A percentile compares a stretch with the other conserved stretches of the same genome.
Evolutionary conservation across 805 yeast species (phyloP).

Genomic region (Metschnikowia kofuensis): DNA sequence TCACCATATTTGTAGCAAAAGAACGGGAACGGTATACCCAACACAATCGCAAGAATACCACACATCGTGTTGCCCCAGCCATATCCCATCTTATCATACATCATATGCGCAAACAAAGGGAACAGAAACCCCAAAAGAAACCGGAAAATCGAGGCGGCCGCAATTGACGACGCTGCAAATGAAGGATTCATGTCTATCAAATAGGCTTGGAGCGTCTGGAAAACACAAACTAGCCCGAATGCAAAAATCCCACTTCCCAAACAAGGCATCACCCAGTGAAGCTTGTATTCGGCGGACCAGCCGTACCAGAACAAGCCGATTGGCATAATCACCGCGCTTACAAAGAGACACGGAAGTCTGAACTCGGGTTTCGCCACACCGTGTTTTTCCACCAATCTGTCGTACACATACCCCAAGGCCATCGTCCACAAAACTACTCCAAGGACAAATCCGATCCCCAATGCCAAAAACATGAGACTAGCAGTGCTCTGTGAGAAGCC

Average conservation of each 20-base stretch:
- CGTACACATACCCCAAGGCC: slow-evolving; percentile 25
- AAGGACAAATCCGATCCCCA: slow-evolving; percentile 35
- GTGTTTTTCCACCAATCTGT: slow-evolving; percentile 23
- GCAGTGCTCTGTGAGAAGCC: slow-evolving; percentile 31
- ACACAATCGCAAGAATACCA: slow-evolving; percentile 30
- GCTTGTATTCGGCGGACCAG: slow-evolving; percentile 35
- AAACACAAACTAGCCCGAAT: slow-evolving; percentile 35
- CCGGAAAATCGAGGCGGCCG: slow-evolving; percentile 42
- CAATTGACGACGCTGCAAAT: slow-evolving; percentile 38
- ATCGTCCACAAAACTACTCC: slow-evolving; percentile 34
- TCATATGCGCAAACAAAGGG: slow-evolving; percentile 36
- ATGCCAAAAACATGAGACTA: slow-evolving; percentile 38
- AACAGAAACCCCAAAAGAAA: slow-evolving; percentile 37
- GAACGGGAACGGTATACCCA: slow-evolving; percentile 40
- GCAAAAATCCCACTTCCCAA: slow-evolving; percentile 37
- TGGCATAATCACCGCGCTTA: slow-evolving; percentile 32
- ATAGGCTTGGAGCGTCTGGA: slow-evolving; percentile 37
- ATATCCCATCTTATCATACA: slow-evolving; percentile 33
- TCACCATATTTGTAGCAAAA: slow-evolving; percentile 37
- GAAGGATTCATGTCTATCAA: slow-evolving; percentile 39
- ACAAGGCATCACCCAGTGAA: slow-evolving; percentile 40
- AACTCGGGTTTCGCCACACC: slow-evolving; percentile 38
- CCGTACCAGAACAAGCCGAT: slow-evolving; percentile 40
- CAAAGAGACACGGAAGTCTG: slow-evolving; percentile 36
- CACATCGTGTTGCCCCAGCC: slow-evolving; percentile 44